phyloP scores from a whole-genome alignment of 352 stramenopile genomes.

The Globisporangium spinosum region DNA sequence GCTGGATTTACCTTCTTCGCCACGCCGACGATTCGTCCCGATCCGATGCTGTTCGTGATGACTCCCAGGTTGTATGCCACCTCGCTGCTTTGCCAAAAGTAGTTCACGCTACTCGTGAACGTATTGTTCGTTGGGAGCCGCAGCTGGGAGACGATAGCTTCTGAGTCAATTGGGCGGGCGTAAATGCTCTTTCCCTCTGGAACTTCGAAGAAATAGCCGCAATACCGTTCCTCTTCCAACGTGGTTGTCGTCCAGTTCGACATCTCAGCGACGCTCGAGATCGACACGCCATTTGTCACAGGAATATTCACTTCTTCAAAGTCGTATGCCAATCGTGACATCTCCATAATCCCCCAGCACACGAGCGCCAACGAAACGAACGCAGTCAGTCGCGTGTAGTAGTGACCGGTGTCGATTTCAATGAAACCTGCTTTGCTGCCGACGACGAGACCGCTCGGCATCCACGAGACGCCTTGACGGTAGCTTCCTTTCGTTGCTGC shows the following conservation, averaged over 20 bases:
- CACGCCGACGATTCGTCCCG: slow-evolving; percentile 54
- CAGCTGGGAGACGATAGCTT: slow-evolving; percentile 51
- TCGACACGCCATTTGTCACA: slow-evolving; percentile 20
- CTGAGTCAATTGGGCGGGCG: slow-evolving; percentile 24
- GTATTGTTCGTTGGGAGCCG: slow-evolving; percentile 38
- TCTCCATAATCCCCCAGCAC: slow-evolving; percentile 63
- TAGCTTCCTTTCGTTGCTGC: slow-evolving; percentile 74
- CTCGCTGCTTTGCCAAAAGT: slow-evolving; percentile 66
- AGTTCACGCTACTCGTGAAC: slow-evolving; percentile 48
- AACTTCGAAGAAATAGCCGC: slow-evolving; percentile 68
- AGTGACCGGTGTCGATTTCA: slow-evolving; percentile 83
- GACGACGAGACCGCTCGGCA: slow-evolving; percentile 81
- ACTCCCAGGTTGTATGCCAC: slow-evolving; percentile 55
- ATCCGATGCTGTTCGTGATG: slow-evolving; percentile 56
- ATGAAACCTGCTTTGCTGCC: slow-evolving; percentile 79
- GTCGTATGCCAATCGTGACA: slow-evolving; percentile 56
- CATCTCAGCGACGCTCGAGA: slow-evolving; percentile 22
- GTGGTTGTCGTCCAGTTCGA: slow-evolving; percentile 42
- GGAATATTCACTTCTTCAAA: slow-evolving; percentile 46
- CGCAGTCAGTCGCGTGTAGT: slow-evolving; percentile 79
- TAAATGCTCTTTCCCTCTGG: slow-evolving; percentile 48
- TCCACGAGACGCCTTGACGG: slow-evolving; percentile 82
- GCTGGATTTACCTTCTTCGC: slow-evolving; percentile 55
- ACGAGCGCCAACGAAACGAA: slow-evolving; percentile 56
- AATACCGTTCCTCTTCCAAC: slow-evolving; percentile 39